Evolutionary conservation across 768 basidiomycete species (phyloP), one percentile per base, ranked within the genome.

Genomic region (Kondoa malvinella): DNA sequence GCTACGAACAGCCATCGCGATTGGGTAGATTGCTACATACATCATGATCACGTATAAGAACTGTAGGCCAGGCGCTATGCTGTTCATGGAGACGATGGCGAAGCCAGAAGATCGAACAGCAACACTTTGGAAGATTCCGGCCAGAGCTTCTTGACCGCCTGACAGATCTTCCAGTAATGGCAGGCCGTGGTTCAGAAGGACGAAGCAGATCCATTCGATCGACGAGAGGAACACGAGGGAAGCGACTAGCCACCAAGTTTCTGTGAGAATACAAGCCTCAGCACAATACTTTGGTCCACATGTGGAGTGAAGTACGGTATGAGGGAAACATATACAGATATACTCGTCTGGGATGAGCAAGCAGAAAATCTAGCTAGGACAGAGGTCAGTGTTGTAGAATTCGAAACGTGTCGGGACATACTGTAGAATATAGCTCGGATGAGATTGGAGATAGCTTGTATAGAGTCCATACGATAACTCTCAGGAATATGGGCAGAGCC

Each of bases 101-200:
- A 96, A 96, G 0, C 94, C 94, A 0, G 91, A 86, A 1, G 91
- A 85, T 67, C 94, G 84, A 25, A 95, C 90, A 15, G 80, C 80
- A 2, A 83, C 77, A 0, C 85, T 85, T 75, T 96, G 94, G 34
- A 94, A 78, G 8, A 92, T 73, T 1, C 88, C 92, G 40, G 83
- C 83, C 34, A 85, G 76, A 17, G 32, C 61, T n/a, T 14, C 33
- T n/a, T 27, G 3, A 27, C 40, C 40, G 21, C 40, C 40, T 8
- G 61, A 31, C 27, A 17, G 8, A 3, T 3, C 8, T 15, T 31
- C 8, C 17, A 17, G 29, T 15, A 63, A 15, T 17, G 27, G 16
- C 27, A 85, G 90, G 2, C 89, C 86, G 56, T 96, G 85, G 74
- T 96, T 90, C 33, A 95, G 80, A 2, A 95, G 81, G 74, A 94